These are phyloP conservation scores for Stereum hirsutum DNA, from an alignment of 1,284 basidiomycete species.

Conservation along the genomic window DNA sequence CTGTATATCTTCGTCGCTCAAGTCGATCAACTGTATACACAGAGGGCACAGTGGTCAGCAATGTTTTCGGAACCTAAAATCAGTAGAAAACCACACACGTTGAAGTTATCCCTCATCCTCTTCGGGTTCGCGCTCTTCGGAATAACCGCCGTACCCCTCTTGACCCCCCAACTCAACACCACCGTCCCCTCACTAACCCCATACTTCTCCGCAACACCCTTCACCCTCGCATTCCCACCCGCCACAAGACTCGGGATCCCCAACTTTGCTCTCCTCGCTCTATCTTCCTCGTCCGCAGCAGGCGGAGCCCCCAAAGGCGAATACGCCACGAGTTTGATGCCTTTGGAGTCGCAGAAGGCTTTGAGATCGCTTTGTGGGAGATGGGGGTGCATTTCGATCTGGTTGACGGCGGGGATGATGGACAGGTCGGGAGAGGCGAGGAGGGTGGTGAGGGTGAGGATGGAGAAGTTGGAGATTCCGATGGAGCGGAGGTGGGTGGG, in stretches of 20 bases:
- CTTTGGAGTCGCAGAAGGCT: constrained; percentile 33
- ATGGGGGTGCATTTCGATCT: constrained; percentile 37
- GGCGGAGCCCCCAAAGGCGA: constrained; percentile 33
- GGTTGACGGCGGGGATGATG: constrained; percentile 41
- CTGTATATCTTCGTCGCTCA: constrained; percentile 30
- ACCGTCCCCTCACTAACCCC: constrained; percentile 39
- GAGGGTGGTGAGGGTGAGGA: constrained; percentile 23
- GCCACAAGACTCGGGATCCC: neutral
- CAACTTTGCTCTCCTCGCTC: too few relatives aligned
- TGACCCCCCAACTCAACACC: constrained; percentile 43
- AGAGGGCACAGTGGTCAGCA: too few relatives aligned
- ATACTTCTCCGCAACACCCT: constrained; percentile 36
- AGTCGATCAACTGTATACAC: constrained; percentile 19
- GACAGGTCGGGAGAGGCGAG: constrained; percentile 28
- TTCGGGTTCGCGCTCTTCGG: constrained; percentile 39
- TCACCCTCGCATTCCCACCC: too few relatives aligned
- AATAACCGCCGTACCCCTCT: constrained; percentile 30
- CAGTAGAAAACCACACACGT: constrained; percentile 16
- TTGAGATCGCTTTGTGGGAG: constrained; percentile 35
- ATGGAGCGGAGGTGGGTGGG: too few relatives aligned
- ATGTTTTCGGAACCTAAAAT: too few relatives aligned
- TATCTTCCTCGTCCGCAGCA: too few relatives aligned
- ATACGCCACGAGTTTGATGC: constrained; percentile 43
- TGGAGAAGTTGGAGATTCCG: constrained; percentile 43
- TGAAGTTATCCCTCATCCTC: constrained; percentile 39